phyloP scores from a whole-genome alignment of 805 yeast species.

The Saturnispora diversa region DNA sequence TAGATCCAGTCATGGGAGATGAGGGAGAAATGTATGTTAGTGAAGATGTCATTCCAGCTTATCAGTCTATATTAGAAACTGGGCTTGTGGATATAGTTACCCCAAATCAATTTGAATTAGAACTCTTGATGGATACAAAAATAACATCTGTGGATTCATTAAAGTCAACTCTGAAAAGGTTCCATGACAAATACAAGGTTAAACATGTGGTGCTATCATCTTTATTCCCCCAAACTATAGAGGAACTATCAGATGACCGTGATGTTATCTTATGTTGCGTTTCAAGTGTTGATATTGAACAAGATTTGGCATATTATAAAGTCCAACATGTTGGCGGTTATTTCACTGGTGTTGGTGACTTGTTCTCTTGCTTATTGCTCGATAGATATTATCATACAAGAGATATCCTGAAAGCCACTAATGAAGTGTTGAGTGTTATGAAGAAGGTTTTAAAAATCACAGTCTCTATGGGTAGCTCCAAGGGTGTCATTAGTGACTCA shows the following conservation, averaged over 20 bases:
- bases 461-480: conserved; percentile 30
- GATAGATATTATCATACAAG: conserved; percentile 43
- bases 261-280: conserved; percentile 37
- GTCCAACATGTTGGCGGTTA: conserved; percentile 65
- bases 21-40: conserved; percentile 64
- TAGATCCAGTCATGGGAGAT: conserved; percentile 81
- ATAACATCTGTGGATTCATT: conserved; percentile 36
- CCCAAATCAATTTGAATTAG: conserved; percentile 88
- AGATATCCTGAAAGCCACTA: conserved; percentile 33
- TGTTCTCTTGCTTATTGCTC: conserved; percentile 71
- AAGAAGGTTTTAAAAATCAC: conserved; percentile 43
- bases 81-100: conserved; percentile 64
- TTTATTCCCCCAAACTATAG: conserved; percentile 24
- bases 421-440: conserved; percentile 52
- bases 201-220: conserved; percentile 65
- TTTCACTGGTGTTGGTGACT: conserved; percentile 93
- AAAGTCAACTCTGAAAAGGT: conserved; percentile 35
- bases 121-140: conserved; percentile 41
- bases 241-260: conserved; percentile 12
- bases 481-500: conserved; percentile 48
- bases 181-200: conserved; percentile 45
- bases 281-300: conserved; percentile 27
- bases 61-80: conserved; percentile 36
- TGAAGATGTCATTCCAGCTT: conserved; percentile 49
- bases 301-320: conserved; percentile 31